Evolutionary conservation across 163 green algal genomes (phyloP).

Genomic region (Scenedesmus sp.): DNA sequence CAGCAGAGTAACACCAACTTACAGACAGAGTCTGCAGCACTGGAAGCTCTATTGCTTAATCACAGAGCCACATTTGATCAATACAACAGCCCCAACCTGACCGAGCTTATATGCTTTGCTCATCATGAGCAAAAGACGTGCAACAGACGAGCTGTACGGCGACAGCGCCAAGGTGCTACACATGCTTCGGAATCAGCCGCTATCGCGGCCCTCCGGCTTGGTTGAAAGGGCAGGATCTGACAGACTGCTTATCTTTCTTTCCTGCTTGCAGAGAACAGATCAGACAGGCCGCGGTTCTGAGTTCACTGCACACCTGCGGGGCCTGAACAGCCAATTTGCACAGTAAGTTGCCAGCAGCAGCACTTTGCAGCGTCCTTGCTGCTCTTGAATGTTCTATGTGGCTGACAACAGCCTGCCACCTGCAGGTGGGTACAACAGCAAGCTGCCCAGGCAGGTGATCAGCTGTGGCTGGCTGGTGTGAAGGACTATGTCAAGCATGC

Average conservation of each 20-base stretch:
- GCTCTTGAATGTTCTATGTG: not conserved
- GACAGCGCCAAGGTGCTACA: conserved; percentile 16
- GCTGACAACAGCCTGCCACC: not conserved
- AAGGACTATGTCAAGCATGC: conserved; percentile 40
- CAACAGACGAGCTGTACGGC: conserved; percentile 36
- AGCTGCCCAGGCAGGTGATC: not conserved
- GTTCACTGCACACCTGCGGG: conserved; percentile 38
- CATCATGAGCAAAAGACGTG: conserved; percentile 42
- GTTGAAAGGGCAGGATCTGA: not conserved
- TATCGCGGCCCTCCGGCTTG: not conserved
- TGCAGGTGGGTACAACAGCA: conserved; percentile 48
- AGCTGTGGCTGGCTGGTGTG: conserved; percentile 46
- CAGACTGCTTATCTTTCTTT: not conserved
- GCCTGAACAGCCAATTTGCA: conserved; percentile 51
- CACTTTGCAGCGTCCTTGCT: not conserved
- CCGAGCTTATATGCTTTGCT: not conserved
- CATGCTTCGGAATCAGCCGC: not conserved
- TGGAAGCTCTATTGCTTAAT: not conserved
- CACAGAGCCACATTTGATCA: not conserved
- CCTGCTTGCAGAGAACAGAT: not conserved
- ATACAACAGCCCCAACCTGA: not conserved
- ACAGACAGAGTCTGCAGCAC: not conserved
- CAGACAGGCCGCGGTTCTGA: conserved; percentile 1
- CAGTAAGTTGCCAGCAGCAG: conserved; percentile 15
- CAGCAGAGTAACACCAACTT: not conserved